Conservation (phyloP, 805 yeast species). For the Yarrowia divulgata region DNA sequence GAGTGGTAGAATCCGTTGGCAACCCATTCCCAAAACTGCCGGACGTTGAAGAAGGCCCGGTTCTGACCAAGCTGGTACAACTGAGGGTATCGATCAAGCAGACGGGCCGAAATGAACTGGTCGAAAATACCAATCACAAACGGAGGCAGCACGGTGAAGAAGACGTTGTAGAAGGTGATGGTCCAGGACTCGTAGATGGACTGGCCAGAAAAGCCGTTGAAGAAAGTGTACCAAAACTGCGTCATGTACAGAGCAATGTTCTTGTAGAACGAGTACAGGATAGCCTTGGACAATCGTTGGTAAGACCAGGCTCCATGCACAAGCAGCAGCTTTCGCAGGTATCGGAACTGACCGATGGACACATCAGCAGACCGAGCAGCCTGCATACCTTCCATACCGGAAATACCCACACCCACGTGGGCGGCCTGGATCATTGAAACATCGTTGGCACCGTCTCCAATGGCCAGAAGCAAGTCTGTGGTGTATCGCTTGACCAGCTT, state of each 20-base stretch:
- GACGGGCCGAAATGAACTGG: constrained; percentile 90
- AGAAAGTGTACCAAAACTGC: constrained; percentile 96
- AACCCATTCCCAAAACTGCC: constrained; percentile 97
- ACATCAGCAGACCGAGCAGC: constrained; percentile 98
- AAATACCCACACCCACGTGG: constrained; percentile 98
- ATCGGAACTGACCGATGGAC: constrained; percentile 94
- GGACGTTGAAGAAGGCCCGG: constrained; percentile 86
- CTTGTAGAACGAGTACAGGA: constrained; percentile 93
- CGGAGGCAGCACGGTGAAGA: constrained; percentile 95
- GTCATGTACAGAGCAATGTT: constrained; percentile 96
- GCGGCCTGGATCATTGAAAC: constrained; percentile 99
- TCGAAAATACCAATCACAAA: constrained; percentile 96
- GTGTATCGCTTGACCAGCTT: constrained; percentile 87
- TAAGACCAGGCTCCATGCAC: constrained; percentile 99
- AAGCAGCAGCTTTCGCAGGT: constrained; percentile 76
- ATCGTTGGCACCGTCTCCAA: constrained; percentile 99
- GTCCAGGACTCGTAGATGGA: constrained; percentile 98
- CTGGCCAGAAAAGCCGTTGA: constrained; percentile 93
- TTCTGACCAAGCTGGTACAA: constrained; percentile 89
- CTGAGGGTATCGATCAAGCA: constrained; percentile 90
- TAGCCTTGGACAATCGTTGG: constrained; percentile 91
- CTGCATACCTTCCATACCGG: constrained; percentile 99
- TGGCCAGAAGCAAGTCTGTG: constrained; percentile 78
- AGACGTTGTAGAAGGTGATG: constrained; percentile 90
- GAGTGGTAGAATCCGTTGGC: constrained; percentile 95